Conservation (phyloP, 495 filamentous ascomycete genomes). For the Penicillium chermesinum region DNA sequence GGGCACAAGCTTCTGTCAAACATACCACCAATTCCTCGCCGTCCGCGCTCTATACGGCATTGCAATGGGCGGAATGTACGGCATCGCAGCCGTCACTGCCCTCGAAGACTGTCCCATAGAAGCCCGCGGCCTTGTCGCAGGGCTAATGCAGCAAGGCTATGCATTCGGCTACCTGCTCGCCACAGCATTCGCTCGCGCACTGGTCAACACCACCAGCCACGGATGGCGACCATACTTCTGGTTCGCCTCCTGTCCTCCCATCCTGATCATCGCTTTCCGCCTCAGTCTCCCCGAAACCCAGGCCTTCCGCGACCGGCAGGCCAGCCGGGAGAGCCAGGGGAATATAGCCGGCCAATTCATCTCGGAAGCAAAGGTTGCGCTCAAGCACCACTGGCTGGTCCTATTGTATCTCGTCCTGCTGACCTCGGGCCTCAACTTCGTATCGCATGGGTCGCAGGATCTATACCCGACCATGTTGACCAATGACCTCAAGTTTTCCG, state of each 20-base stretch:
- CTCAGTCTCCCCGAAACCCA: conserved; percentile 67
- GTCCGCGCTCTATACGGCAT: conserved; percentile 74
- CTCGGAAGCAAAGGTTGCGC: conserved; percentile 62
- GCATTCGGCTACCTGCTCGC: conserved; percentile 78
- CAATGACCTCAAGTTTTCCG: conserved; percentile 64
- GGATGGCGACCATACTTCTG: conserved; percentile 74
- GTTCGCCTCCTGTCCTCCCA: conserved; percentile 71
- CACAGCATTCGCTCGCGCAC: conserved; percentile 63
- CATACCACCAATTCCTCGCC: conserved; percentile 68
- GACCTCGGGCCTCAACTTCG: conserved; percentile 83
- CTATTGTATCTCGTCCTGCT: conserved; percentile 71
- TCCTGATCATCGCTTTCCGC: conserved; percentile 70
- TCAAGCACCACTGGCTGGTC: conserved; percentile 69
- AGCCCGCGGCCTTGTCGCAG: conserved; percentile 66
- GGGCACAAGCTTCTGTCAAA: conserved; percentile 68
- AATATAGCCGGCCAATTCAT: conserved; percentile 54
- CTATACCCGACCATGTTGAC: conserved; percentile 76
- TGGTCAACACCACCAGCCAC: conserved; percentile 63
- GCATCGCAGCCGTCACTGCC: conserved; percentile 78
- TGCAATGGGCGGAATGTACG: conserved; percentile 80
- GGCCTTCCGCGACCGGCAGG: conserved; percentile 53
- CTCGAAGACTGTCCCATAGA: conserved; percentile 71
- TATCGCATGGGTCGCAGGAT: conserved; percentile 83
- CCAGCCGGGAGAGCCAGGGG: conserved; percentile 44
- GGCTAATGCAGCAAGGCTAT: conserved; percentile 78